Conservation (phyloP, 164 flowering plant genomes). For the Stephania cephalantha region DNA sequence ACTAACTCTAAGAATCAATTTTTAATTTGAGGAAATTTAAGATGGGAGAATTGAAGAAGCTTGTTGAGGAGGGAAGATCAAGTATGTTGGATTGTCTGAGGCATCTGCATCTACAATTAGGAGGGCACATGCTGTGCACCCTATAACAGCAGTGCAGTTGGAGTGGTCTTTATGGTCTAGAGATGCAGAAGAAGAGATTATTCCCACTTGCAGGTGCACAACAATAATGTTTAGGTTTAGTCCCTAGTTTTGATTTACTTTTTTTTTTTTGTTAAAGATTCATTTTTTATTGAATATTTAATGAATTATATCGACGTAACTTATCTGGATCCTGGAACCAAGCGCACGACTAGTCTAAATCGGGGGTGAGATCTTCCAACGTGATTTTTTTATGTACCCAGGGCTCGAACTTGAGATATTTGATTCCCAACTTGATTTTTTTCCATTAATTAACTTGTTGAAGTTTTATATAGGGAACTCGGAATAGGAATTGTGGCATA, state of each 20-base stretch:
- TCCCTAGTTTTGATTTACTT: no score
- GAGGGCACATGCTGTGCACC: slow-evolving; percentile 62
- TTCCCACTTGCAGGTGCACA: slow-evolving; percentile 34
- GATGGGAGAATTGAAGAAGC: slow-evolving; percentile 51
- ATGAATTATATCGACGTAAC: no score
- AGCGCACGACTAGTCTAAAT: no score
- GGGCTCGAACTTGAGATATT: no score
- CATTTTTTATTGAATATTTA: no score
- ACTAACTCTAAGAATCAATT: no score
- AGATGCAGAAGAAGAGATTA: slow-evolving; percentile 29
- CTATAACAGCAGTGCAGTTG: slow-evolving; percentile 55
- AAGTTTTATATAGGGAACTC: slow-evolving; percentile 22
- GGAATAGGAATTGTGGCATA: slow-evolving; percentile 40
- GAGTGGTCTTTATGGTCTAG: slow-evolving; percentile 54
- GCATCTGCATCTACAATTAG: slow-evolving; percentile 54
- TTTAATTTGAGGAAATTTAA: not conserved
- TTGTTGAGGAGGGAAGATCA: slow-evolving; percentile 55
- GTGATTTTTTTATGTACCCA: no score
- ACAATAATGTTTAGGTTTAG: not conserved
- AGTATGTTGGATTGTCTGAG: slow-evolving; percentile 53
- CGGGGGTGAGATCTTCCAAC: no score
- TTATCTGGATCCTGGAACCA: no score
- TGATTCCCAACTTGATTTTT: not conserved
- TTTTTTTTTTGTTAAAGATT: no score
- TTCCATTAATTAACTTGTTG: no score